A percentile compares a stretch with the other conserved stretches of the same genome.
Evolutionary conservation across 23 red algal species (phyloP).

Genomic region (Gracilaria gracilis): DNA sequence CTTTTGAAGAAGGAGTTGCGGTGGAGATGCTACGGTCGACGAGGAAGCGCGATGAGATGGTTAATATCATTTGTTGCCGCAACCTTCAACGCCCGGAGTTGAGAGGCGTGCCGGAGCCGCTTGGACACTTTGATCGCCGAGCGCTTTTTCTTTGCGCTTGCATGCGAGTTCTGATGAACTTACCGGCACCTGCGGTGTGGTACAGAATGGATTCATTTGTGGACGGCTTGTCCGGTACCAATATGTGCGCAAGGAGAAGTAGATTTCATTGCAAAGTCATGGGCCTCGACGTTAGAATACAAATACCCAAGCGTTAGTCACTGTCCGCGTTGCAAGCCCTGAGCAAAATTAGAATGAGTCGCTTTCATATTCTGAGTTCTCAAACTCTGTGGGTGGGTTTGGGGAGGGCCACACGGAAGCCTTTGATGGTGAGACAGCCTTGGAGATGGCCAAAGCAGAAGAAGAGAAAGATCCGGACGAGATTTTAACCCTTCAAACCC

Average conservation of each 20-base stretch:
- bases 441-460: conserved; percentile 1
- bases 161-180: no score
- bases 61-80: no score
- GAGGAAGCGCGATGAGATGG: no score
- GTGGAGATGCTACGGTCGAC: no score
- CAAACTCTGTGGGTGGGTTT: neutral
- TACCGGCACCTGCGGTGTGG: no score
- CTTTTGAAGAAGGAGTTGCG: no score
- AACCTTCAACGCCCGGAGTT: no score
- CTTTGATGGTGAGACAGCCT: neutral
- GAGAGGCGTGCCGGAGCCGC: no score
- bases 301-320: neutral
- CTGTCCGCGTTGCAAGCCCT: neutral
- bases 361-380: conserved; percentile 8
- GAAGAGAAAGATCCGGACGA: neutral
- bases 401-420: neutral
- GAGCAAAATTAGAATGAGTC: neutral
- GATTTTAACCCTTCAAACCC: conserved; percentile 6
- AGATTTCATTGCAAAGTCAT: neutral
- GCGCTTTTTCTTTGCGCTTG: no score
- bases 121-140: no score
- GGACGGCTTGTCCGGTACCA: neutral
- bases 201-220: no score
- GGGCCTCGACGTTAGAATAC: neutral
- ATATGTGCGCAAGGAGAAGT: neutral